phyloP scores from a whole-genome alignment of 2,329 filamentous ascomycete species.

The Pleoardoris graminearum region DNA sequence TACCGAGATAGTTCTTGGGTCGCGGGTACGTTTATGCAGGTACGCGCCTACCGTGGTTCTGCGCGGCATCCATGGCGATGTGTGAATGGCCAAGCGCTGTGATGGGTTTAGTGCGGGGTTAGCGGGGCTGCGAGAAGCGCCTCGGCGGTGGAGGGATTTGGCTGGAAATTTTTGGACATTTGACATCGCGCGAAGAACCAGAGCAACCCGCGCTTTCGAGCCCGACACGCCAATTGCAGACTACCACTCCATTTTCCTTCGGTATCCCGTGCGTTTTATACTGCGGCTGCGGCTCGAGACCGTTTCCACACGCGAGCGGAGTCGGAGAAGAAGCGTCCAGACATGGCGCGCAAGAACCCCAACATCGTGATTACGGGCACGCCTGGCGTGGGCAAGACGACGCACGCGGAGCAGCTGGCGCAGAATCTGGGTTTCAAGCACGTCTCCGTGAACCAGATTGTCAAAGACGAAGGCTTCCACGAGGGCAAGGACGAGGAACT shows the following conservation, averaged over 20 bases:
- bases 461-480: conserved; percentile 84
- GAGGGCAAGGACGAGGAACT: conserved; percentile 86
- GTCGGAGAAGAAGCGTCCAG: background rate
- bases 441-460: conserved; percentile 85
- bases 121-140: background rate
- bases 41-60: too few relatives aligned
- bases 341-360: conserved; percentile 57
- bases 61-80: too few relatives aligned
- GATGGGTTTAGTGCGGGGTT: conserved; percentile 3
- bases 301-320: background rate
- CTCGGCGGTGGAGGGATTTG: background rate
- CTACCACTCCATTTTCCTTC: too few relatives aligned
- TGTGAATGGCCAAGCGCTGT: too few relatives aligned
- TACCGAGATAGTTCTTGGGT: too few relatives aligned
- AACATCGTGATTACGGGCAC: conserved; percentile 97
- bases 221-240: background rate
- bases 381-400: conserved; percentile 94
- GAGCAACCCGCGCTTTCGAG: background rate
- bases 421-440: conserved; percentile 77
- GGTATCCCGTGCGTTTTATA: background rate
- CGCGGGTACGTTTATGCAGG: background rate
- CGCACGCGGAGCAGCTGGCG: conserved; percentile 81
- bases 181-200: background rate
- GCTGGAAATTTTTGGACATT: conserved; percentile 1
- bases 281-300: background rate